Evolutionary conservation across 495 filamentous ascomycete species (phyloP).

Genomic region (Aspergillus avenaceus): DNA sequence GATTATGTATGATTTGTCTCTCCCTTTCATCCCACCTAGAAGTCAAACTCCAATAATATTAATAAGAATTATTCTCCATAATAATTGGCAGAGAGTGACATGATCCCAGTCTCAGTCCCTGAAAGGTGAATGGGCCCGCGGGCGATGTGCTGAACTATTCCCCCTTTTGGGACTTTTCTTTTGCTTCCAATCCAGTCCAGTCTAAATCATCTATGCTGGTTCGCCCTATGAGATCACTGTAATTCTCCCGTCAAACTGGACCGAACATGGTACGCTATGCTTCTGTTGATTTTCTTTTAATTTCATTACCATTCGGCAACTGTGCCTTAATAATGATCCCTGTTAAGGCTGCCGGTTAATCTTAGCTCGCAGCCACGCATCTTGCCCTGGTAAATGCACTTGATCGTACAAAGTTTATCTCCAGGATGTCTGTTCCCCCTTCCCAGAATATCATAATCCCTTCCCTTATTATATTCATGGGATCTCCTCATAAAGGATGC

Average conservation of each 20-base stretch:
- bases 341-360: conserved; percentile 1
- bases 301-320: neutral
- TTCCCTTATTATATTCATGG: conserved; percentile 4
- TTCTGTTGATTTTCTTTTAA: neutral
- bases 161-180: neutral
- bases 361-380: conserved; percentile 9
- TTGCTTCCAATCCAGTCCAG: too few relatives aligned
- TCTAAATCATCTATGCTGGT: neutral
- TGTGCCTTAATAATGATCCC: neutral
- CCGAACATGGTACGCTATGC: neutral
- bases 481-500: neutral
- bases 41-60: too few relatives aligned
- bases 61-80: too few relatives aligned
- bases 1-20: too few relatives aligned
- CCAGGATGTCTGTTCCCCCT: conserved; percentile 16
- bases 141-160: neutral
- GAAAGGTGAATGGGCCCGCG: neutral
- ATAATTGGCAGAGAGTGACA: too few relatives aligned
- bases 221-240: neutral
- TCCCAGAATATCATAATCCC: conserved; percentile 2
- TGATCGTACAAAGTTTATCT: conserved; percentile 17
- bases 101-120: neutral
- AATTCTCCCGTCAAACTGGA: neutral
- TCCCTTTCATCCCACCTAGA: too few relatives aligned
- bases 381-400: conserved; percentile 15